These are phyloP conservation scores for Aegilops tauschii DNA, from an alignment of 176 grass and related monocot species.

Conservation along the genomic window DNA sequence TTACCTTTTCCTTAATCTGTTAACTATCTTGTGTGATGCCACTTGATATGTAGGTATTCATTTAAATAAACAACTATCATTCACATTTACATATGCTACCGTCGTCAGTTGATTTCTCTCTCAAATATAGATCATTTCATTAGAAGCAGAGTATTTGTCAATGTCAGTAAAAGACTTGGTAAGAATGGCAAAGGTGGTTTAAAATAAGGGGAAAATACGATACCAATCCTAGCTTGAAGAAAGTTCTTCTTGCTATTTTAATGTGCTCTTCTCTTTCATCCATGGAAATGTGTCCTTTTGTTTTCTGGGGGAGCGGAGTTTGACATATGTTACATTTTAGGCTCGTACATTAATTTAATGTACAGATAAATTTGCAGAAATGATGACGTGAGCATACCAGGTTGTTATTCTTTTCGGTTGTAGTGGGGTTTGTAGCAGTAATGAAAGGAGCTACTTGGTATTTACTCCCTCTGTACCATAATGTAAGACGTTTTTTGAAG, in stretches of 20 bases:
- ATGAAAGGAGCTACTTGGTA: constrained; percentile 3
- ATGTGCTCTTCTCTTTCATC: background rate
- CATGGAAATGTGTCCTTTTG: constrained; percentile 8
- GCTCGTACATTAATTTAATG: constrained; percentile 17
- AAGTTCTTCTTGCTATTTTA: constrained; percentile 10
- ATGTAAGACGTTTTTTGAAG: too few species aligned
- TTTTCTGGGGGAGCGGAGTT: background rate
- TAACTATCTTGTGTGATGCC: background rate
- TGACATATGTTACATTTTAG: constrained; percentile 6
- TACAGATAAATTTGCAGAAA: background rate
- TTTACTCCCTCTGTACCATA: background rate
- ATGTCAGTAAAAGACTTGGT: constrained; percentile 11
- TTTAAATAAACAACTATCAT: background rate
- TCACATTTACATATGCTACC: background rate
- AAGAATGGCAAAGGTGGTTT: constrained; percentile 2
- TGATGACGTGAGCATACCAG: background rate
- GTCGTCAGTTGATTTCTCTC: constrained; percentile 1
- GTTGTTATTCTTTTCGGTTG: background rate
- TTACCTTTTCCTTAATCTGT: constrained; percentile 24
- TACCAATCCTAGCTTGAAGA: background rate
- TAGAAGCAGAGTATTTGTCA: constrained; percentile 15
- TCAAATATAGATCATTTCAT: constrained; percentile 2
- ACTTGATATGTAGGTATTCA: background rate
- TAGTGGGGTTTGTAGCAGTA: constrained; percentile 3
- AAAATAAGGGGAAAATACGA: background rate